Evolutionary conservation across 202 grass and related monocot genomes (phyloP), one percentile per base, ranked within the genome.

Genomic region (Brachypodium distachyon): DNA sequence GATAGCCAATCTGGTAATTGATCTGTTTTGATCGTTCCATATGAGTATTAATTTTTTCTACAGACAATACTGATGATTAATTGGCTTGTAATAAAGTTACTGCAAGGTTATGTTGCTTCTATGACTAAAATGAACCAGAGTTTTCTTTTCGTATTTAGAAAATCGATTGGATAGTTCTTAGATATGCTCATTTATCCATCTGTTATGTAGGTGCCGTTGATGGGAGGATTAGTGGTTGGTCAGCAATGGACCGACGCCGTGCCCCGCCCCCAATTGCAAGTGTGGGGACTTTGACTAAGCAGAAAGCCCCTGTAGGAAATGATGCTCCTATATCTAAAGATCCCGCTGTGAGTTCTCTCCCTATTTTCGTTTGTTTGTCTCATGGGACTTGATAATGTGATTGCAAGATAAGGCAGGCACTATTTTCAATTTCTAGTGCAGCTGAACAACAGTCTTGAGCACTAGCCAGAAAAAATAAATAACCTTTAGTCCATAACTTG

Each of bases 211-310:
- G 96, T 81, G 77, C 59, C 1, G 92, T 86, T 62, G 96, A 93
- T 89, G 92, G 87, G 67, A 89, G 90, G 71, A 82, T 80, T 23
- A 93, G 87, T 85, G 96, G 92, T 46, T 96, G 90, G 92, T 85
- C 92, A 49, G 84, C 87, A 70, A 87, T 87, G 74, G 92, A 99
- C 59, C 81, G 83, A 21, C 87, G 81, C 8, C 87, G 83, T 59
- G 66, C 79, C 13, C 88, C 95, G 80, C 85, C 80, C 42, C 89
- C 89, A 56, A 70, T 86, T 61, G 73, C 83, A 81, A 96, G 79
- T 19, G 54, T 77, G 23, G 84, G 78, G 17, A 70, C 76, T 59
- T 84, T 81, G 11, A 77, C 84, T 69, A 99, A 89, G 85, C 92
- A 96, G 82, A 99, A 99, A 75, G 82, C 83, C 9, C 92, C 96